Base-by-base conservation (phyloP, 345 rosid genomes). In the Citrus medica region DNA sequence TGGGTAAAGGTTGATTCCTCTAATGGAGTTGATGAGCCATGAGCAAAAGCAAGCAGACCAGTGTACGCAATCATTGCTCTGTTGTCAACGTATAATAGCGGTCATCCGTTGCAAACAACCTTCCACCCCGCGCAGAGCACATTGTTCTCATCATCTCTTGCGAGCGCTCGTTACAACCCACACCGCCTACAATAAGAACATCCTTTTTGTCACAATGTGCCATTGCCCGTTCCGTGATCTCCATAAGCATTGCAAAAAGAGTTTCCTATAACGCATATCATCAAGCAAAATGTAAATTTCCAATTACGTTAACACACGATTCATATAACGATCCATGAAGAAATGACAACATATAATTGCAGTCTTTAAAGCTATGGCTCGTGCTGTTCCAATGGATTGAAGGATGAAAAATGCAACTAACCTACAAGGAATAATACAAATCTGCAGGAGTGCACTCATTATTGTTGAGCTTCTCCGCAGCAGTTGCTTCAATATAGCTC, bases 21-120 rank as follows among this genome's bases (percentile, higher is more conserved):
- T 0, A 94, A 78, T 8, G 93, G 95, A 22, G 98, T 94, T 38
- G 91, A 76, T 21, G 27, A 59, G 25, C 95, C 96, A 2, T 91
- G 83, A 40, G 92, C 99, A 81, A 83, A 96, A 7, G 91, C 97
- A 2, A 94, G 90, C 16, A 96, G 91, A 73, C 98, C 98, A 0
- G 98, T 92, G 73, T 90, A 92, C n/a, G 99, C 98, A 68, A 96
- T 96, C 99, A 96, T 96, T 6, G 97, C 99, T 73, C 99, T 97
- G 6, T 96, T 94, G 83, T 94, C 99, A 0, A 96, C 67, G 78
- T 95, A n/a, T n/a, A 96, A 79, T 96, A 96, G 80, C 98, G 82
- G 6, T 94, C 98, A 61, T 96, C 98, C 0, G 98, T 96, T 0
- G 99, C 98, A 83, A 88, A 96, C 59, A 96, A 75, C 46, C 60